Evolutionary conservation across 2,329 filamentous ascomycete genomes (phyloP).

Genomic region (Pyrenophora graminea): DNA sequence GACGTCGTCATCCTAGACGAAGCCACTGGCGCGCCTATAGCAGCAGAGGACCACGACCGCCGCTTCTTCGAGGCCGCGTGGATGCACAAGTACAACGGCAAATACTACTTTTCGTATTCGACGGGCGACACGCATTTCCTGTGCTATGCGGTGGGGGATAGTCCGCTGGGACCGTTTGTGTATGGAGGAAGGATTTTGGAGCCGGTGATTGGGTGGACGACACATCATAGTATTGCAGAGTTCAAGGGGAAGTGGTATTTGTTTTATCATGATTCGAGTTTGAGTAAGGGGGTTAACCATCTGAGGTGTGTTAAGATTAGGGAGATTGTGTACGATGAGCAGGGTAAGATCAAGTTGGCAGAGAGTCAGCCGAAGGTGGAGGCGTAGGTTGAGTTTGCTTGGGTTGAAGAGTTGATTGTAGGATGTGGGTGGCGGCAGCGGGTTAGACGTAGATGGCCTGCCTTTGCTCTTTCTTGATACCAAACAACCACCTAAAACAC

Average conservation of each 20-base stretch:
- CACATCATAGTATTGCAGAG: constrained; percentile 78
- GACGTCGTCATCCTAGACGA: constrained; percentile 70
- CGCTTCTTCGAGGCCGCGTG: constrained; percentile 82
- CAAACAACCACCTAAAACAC: too few species aligned
- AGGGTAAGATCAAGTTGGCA: constrained; percentile 61
- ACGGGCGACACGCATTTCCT: constrained; percentile 79
- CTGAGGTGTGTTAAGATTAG: constrained; percentile 73
- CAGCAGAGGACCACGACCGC: constrained; percentile 70
- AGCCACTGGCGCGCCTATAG: constrained; percentile 57
- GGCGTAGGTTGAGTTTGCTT: constrained; percentile 1
- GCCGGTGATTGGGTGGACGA: constrained; percentile 80
- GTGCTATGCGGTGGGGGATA: constrained; percentile 68
- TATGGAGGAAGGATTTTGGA: constrained; percentile 73
- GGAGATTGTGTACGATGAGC: constrained; percentile 72
- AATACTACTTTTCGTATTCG: constrained; percentile 78
- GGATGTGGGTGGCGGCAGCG: neutral
- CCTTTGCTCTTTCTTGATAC: too few species aligned
- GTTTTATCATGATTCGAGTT: constrained; percentile 75
- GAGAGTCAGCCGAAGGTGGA: constrained; percentile 37
- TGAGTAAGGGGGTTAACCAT: constrained; percentile 71
- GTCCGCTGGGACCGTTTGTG: constrained; percentile 71
- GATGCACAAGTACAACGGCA: constrained; percentile 72
- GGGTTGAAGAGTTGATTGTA: neutral
- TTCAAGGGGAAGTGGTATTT: constrained; percentile 73
- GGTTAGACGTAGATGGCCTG: too few species aligned